phyloP scores from a whole-genome alignment of 345 rosid genomes.

The Theobroma cacao region DNA sequence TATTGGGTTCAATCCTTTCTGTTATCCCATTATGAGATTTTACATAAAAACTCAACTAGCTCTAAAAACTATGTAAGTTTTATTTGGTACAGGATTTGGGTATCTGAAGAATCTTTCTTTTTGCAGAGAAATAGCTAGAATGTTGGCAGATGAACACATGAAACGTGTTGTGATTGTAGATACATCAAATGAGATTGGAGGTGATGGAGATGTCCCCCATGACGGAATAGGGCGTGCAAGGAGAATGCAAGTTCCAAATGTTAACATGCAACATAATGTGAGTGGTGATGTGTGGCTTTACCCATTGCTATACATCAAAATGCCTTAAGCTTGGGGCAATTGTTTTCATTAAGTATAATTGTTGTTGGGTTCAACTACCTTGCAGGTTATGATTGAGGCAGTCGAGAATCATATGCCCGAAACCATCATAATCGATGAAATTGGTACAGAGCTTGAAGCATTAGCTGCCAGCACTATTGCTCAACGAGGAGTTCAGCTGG shows the following conservation, averaged over 20 bases:
- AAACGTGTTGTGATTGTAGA: slow-evolving; percentile 88
- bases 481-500: slow-evolving; percentile 97
- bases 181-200: slow-evolving; percentile 94
- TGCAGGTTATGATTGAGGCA: slow-evolving; percentile 97
- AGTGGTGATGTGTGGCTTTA: slow-evolving; percentile 20
- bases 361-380: slow-evolving; percentile 9
- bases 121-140: slow-evolving; percentile 79
- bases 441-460: slow-evolving; percentile 97
- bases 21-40: not conserved
- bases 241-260: slow-evolving; percentile 99
- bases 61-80: not conserved
- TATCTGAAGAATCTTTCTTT: slow-evolving; percentile 8
- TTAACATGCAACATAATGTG: slow-evolving; percentile 86
- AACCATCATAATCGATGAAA: slow-evolving; percentile 88
- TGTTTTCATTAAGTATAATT: not conserved
- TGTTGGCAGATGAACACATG: slow-evolving; percentile 88
- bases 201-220: slow-evolving; percentile 96
- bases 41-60: not conserved
- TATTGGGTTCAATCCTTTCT: not conserved
- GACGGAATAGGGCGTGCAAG: slow-evolving; percentile 90
- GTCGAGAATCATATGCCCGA: slow-evolving; percentile 99
- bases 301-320: not conserved
- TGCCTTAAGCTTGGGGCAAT: not conserved
- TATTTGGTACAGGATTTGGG: slow-evolving; percentile 5
- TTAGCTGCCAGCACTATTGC: slow-evolving; percentile 96